phyloP scores from a whole-genome alignment of 2,329 filamentous ascomycete genomes.

The Didymella keratinophila region DNA sequence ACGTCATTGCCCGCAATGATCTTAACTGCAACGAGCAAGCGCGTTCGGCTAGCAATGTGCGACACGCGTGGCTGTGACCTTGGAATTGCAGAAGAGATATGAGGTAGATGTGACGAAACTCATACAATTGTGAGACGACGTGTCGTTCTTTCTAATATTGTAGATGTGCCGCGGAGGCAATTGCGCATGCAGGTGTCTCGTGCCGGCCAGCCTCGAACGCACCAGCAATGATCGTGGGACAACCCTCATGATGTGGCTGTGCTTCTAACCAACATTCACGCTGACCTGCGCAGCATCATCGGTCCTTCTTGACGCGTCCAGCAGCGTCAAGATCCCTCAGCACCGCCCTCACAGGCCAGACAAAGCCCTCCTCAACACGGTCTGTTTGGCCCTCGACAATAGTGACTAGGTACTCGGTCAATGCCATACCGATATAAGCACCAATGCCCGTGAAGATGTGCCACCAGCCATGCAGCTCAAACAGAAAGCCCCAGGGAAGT shows the following conservation, averaged over 20 bases:
- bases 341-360: conserved; percentile 46
- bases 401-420: conserved; percentile 49
- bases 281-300: too few species aligned
- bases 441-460: conserved; percentile 67
- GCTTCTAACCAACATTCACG: too few species aligned
- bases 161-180: neutral
- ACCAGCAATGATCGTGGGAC: too few species aligned
- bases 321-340: conserved; percentile 40
- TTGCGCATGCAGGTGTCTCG: too few species aligned
- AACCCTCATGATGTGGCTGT: too few species aligned
- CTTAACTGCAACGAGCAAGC: neutral
- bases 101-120: conserved; percentile 11
- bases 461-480: conserved; percentile 72
- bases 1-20: conserved; percentile 16
- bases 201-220: too few species aligned
- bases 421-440: conserved; percentile 54
- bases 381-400: conserved; percentile 39
- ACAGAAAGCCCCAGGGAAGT: conserved; percentile 62
- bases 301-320: conserved; percentile 14
- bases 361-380: conserved; percentile 45
- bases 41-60: conserved; percentile 2
- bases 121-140: neutral
- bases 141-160: neutral
- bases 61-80: conserved; percentile 12
- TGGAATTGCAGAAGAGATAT: conserved; percentile 8